Evolutionary conservation across 495 filamentous ascomycete genomes (phyloP), one percentile per base, ranked within the genome.

Genomic region (Penicillium malachiteum): DNA sequence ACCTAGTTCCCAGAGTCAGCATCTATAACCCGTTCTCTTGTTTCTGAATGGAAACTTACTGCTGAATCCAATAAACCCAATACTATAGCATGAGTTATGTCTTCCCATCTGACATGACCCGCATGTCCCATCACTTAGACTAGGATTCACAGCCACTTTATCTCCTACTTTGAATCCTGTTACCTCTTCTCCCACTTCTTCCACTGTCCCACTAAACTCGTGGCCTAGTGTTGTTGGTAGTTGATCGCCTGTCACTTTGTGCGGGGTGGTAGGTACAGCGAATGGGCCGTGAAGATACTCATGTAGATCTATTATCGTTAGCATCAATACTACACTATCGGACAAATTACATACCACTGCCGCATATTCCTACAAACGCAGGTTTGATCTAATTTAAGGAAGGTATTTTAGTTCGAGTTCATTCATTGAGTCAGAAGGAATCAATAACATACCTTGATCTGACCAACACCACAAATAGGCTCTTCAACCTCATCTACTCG

Each of bases 151-250:
- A 5, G 66, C 73, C 11, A 87, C 84, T n/a, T 73, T 63, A 40
- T 85, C 76, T 10, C 85, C 84, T 3, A 75, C 59, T 52, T 79
- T 75, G 54, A 81, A 70, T 17, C 71, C 70, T 6, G 68, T 67
- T 5, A 87, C 77, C 4, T 70, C 79, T 2, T 69, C 63, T 11
- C 85, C 85, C 5, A 86, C 66, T 58, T 87, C 84, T 48, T 84
- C 76, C 14, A 87, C 70, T 0, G 69, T 74, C 6, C 83, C 85
- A 39, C 74, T 78, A 65, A 87, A 84, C 54, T 87, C 84, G 58
- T 87, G 84, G 16, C 85, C 85, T 31, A 87, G 71, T 0, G 80
- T 83, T 7, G 85, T 62, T 4, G 84, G 85, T 10, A 82, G 71
- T 33, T 71, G 71, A 49, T 78, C 78, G 30, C 78, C 75, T 6